phyloP scores from a whole-genome alignment of 768 basidiomycete genomes.

The Guyanaporus albipodus region DNA sequence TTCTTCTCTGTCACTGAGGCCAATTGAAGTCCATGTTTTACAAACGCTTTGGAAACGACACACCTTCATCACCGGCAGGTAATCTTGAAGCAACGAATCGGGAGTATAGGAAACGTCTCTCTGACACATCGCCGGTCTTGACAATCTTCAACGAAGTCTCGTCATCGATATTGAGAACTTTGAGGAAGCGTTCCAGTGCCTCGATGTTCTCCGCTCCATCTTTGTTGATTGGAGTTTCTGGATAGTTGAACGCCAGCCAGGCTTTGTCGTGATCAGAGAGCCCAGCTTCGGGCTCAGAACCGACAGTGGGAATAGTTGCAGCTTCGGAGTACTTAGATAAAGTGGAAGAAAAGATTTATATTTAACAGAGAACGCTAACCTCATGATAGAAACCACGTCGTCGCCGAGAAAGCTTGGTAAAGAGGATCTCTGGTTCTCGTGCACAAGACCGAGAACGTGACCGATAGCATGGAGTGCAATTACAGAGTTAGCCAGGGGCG shows the following conservation, averaged over 20 bases:
- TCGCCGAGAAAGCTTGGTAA: background rate
- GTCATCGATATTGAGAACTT: background rate
- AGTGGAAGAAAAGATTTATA: background rate
- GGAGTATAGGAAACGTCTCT: background rate
- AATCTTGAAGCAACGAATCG: background rate
- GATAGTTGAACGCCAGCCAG: background rate
- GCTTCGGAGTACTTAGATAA: background rate
- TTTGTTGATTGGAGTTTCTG: background rate
- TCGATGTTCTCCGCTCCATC: background rate
- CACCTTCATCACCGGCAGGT: background rate
- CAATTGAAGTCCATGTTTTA: background rate
- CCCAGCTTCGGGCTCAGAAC: too few relatives aligned
- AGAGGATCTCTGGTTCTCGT: background rate
- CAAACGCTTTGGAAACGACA: background rate
- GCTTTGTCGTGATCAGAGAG: background rate
- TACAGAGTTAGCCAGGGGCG: background rate
- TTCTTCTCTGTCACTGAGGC: background rate
- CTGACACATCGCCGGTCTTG: background rate
- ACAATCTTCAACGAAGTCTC: background rate
- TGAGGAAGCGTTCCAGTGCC: background rate
- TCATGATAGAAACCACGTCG: background rate
- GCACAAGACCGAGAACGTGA: background rate
- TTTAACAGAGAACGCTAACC: background rate
- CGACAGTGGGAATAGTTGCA: background rate
- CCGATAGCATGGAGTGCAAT: constrained; percentile 1